These are phyloP conservation scores for Bassia scoparia DNA, from an alignment of 148 eudicot genomes.

Conservation along the genomic window DNA sequence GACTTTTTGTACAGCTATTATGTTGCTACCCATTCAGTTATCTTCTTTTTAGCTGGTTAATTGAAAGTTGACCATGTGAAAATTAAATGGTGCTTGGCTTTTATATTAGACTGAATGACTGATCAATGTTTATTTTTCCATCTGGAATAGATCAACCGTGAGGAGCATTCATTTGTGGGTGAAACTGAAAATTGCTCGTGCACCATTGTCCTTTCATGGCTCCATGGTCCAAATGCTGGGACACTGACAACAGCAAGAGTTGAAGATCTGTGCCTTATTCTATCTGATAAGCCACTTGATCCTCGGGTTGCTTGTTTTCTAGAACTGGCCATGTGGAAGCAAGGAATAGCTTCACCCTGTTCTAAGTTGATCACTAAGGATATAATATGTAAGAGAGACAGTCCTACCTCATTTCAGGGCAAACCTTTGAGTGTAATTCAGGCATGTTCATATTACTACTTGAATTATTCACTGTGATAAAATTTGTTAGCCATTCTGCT, in stretches of 20 bases:
- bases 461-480: neutral
- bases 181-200: conserved; percentile 53
- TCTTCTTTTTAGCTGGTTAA: neutral
- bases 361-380: conserved; percentile 5
- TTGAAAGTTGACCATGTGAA: neutral
- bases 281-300: conserved; percentile 21
- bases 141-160: conserved; percentile 34
- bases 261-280: conserved; percentile 37
- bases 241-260: conserved; percentile 25
- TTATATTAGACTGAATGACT: neutral
- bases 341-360: conserved; percentile 13
- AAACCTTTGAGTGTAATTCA: neutral
- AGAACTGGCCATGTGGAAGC: conserved; percentile 41
- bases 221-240: conserved; percentile 50
- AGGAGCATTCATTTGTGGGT: conserved; percentile 34
- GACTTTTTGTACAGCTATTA: neutral
- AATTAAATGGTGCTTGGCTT: neutral
- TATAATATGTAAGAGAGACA: neutral
- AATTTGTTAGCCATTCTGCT: neutral
- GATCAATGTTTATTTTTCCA: neutral
- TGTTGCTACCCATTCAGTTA: neutral
- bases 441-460: conserved; percentile 13
- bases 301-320: conserved; percentile 37
- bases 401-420: neutral
- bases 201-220: conserved; percentile 47